phyloP scores from a whole-genome alignment of 208 protist genomes.

The Crithidia thermophila region DNA sequence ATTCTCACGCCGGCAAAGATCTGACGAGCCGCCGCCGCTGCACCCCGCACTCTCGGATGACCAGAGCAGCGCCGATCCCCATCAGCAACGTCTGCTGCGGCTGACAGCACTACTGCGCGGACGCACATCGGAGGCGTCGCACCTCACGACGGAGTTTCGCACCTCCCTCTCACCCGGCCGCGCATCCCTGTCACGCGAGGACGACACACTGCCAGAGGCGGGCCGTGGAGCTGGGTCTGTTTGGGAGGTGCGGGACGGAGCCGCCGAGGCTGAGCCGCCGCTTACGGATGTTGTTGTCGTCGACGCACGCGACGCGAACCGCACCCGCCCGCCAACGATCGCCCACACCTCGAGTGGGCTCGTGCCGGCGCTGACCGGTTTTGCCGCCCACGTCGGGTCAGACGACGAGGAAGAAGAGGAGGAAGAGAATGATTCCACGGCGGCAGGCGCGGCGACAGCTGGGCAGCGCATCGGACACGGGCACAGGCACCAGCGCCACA shows the following conservation, averaged over 20 bases:
- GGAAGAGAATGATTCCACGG: background rate
- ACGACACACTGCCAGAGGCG: no score
- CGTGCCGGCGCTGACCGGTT: slow-evolving; percentile 5
- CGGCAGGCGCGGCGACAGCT: no score
- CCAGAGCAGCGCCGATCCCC: background rate
- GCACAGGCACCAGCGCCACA: background rate
- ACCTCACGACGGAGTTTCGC: slow-evolving; percentile 10
- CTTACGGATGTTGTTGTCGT: background rate
- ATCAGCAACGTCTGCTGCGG: background rate
- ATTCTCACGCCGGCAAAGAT: background rate
- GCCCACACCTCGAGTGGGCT: slow-evolving; percentile 25
- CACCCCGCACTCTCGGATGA: background rate
- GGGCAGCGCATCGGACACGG: no score
- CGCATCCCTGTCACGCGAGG: background rate
- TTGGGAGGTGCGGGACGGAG: background rate
- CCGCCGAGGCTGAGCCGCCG: background rate
- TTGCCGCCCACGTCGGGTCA: no score
- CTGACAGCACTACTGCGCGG: slow-evolving; percentile 12
- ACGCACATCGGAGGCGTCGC: slow-evolving; percentile 10
- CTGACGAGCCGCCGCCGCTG: slow-evolving; percentile 6
- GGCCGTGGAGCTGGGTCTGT: no score
- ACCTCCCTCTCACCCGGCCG: slow-evolving; percentile 1
- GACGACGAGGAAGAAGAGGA: slow-evolving; percentile 5
- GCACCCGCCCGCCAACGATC: slow-evolving; percentile 34
- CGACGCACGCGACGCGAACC: background rate